phyloP scores from a whole-genome alignment of 805 yeast species.

The Schizosaccharomyces cryophilus region DNA sequence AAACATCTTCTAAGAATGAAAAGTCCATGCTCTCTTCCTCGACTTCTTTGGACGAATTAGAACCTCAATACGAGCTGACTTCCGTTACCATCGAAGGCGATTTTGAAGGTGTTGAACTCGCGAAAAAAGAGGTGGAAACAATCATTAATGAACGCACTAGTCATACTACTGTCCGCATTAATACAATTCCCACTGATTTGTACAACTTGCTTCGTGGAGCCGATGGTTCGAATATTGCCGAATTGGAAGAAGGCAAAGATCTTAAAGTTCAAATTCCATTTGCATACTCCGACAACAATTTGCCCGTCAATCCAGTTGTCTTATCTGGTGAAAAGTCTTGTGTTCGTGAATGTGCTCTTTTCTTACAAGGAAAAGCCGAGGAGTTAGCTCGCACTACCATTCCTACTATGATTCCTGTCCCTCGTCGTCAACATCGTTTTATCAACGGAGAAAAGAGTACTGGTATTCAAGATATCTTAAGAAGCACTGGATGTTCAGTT shows the following conservation, averaged over 20 bases:
- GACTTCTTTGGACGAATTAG: not conserved
- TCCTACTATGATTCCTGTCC: constrained; percentile 21
- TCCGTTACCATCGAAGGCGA: constrained; percentile 58
- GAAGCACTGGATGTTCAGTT: constrained; percentile 12
- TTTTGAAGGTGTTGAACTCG: constrained; percentile 52
- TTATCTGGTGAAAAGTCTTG: constrained; percentile 50
- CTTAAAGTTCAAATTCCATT: constrained; percentile 9
- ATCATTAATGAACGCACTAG: constrained; percentile 35
- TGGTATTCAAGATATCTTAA: constrained; percentile 15
- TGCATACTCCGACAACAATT: constrained; percentile 13
- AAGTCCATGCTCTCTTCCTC: constrained; percentile 17
- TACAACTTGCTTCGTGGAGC: constrained; percentile 6
- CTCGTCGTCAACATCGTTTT: constrained; percentile 32
- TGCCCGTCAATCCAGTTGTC: constrained; percentile 17
- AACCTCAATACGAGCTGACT: constrained; percentile 29
- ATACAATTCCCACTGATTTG: constrained; percentile 9
- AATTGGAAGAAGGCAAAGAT: constrained; percentile 12
- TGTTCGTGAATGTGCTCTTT: constrained; percentile 30
- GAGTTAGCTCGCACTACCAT: constrained; percentile 27
- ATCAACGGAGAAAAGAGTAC: constrained; percentile 20
- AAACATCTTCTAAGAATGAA: constrained; percentile 17
- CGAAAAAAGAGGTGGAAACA: constrained; percentile 40
- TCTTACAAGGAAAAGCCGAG: constrained; percentile 24
- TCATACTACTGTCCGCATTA: constrained; percentile 8
- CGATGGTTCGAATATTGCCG: not conserved